Percentiles rank a stretch among this genome's conserved stretches.
phyloP scores from a whole-genome alignment of 495 filamentous ascomycete species.

The Tetracladium marchalianum region DNA sequence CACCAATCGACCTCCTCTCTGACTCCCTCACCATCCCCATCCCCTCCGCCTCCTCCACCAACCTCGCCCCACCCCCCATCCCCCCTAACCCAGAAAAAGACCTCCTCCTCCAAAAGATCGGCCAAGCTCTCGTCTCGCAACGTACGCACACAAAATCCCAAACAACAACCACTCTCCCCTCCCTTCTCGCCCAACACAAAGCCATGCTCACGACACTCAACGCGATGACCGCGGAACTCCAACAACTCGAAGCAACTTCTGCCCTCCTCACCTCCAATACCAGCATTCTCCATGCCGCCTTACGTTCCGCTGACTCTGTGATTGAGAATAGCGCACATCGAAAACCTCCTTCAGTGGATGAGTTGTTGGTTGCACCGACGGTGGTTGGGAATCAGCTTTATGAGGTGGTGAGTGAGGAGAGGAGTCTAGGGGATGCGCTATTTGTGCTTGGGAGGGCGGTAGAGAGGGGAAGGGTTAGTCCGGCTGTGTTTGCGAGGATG shows the following conservation, averaged over 20 bases:
- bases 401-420: conserved; percentile 74
- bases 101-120: conserved; percentile 69
- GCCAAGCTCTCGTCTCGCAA: conserved; percentile 52
- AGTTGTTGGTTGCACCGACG: conserved; percentile 85
- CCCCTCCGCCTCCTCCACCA: conserved; percentile 39
- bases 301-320: conserved; percentile 69
- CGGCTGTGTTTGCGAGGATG: conserved; percentile 75
- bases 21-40: conserved; percentile 53
- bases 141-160: conserved; percentile 53
- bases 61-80: conserved; percentile 66
- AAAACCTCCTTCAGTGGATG: conserved; percentile 55
- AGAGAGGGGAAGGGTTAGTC: conserved; percentile 67
- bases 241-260: conserved; percentile 57
- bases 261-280: conserved; percentile 67
- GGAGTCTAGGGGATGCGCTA: conserved; percentile 72
- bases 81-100: conserved; percentile 97
- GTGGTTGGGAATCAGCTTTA: conserved; percentile 91
- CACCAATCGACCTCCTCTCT: conserved; percentile 56
- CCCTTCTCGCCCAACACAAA: conserved; percentile 67
- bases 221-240: conserved; percentile 60
- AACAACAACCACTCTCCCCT: conserved; percentile 58
- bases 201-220: conserved; percentile 61
- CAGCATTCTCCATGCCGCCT: conserved; percentile 59
- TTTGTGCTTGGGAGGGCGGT: conserved; percentile 76
- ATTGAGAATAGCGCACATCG: conserved; percentile 51